Base-by-base conservation (phyloP, 2,329 filamentous ascomycete genomes). In the Eutypa lata region DNA sequence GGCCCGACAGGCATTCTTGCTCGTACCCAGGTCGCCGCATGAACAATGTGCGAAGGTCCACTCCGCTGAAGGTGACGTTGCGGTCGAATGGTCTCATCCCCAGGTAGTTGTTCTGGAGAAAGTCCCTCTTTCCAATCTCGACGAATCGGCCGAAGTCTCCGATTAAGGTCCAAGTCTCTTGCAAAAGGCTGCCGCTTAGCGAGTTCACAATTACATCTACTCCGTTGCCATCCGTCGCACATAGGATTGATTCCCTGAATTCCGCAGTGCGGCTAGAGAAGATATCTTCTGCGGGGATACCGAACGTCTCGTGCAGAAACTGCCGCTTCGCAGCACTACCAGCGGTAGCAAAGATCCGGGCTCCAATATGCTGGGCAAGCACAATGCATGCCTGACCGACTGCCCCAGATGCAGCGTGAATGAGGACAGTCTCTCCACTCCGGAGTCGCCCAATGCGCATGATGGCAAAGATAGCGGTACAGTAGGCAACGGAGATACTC, bases 121-220 rank as follows among this genome's bases (percentile, higher is more conserved):
- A 16, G 43, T 57, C 53, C 2, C 16, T 18, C 53, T 66, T 70
- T 7, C 73, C 71, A 31, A 79, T 70, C 50, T 80, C 76, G 3
- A 80, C 59, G 45, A 80, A 76, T 3, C 71, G 68, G 1, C 76
- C 76, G 56, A 75, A 76, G 16, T 65, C 66, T 44, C 72, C 72
- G 18, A 81, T 61, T 48, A 72, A 76, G 3, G 68, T 65, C 73
- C 72, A 78, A 0, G 75, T 73, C 40, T 73, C 71, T 3, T 67
- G 66, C 2, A 77, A 59, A 1, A 67, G 60, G 10, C 74, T 71
- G 1, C 74, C 75, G 2, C 71, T 61, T 2, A 77, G 63, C 0
- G 71, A 74, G 60, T 77, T 73, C 24, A 75, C 53, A 1, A 72
- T 56, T 1, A 74, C 62, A 45, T 74, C 71, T 7, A 72, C 68